Conservation (phyloP, 768 basidiomycete genomes). For the Xanthoconium purpureum region DNA sequence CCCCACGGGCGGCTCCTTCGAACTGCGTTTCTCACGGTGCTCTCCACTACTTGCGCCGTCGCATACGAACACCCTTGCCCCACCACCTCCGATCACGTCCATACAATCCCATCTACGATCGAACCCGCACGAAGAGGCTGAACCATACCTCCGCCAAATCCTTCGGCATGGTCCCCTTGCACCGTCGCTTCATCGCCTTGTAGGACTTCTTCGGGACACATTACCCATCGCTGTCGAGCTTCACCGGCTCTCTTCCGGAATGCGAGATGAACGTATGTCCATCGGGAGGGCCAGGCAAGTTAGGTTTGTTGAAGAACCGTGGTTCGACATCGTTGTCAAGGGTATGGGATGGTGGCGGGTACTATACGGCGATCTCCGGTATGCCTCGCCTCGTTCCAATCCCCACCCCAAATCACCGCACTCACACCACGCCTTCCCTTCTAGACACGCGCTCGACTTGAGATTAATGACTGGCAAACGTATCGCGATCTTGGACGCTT, state of each 20-base stretch:
- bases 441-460: slow-evolving; percentile 76
- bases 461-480: slow-evolving; percentile 66
- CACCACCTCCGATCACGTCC: slow-evolving; percentile 33
- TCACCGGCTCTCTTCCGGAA: slow-evolving; percentile 45
- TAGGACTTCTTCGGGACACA: slow-evolving; percentile 69
- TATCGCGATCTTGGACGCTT: slow-evolving; percentile 72
- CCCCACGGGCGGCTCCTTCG: slow-evolving; percentile 65
- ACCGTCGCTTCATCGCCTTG: slow-evolving; percentile 61
- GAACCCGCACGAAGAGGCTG: slow-evolving; percentile 79
- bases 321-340: slow-evolving; percentile 71
- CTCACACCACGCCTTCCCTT: not conserved
- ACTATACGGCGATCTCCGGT: slow-evolving; percentile 68
- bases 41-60: slow-evolving; percentile 7
- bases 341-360: slow-evolving; percentile 81
- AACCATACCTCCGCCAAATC: slow-evolving; percentile 69
- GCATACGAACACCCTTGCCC: slow-evolving; percentile 21
- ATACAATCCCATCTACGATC: slow-evolving; percentile 20
- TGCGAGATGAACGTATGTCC: slow-evolving; percentile 23
- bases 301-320: slow-evolving; percentile 20
- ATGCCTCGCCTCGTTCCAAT: not conserved
- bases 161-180: slow-evolving; percentile 67
- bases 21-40: slow-evolving; percentile 66
- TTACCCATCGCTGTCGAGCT: slow-evolving; percentile 74
- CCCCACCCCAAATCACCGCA: too few relatives aligned
- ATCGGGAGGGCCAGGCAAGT: slow-evolving; percentile 14